Percentiles rank a stretch among this genome's conserved stretches.
These are phyloP conservation scores for Citrus maxima DNA, from an alignment of 345 rosid genomes.

Conservation along the genomic window DNA sequence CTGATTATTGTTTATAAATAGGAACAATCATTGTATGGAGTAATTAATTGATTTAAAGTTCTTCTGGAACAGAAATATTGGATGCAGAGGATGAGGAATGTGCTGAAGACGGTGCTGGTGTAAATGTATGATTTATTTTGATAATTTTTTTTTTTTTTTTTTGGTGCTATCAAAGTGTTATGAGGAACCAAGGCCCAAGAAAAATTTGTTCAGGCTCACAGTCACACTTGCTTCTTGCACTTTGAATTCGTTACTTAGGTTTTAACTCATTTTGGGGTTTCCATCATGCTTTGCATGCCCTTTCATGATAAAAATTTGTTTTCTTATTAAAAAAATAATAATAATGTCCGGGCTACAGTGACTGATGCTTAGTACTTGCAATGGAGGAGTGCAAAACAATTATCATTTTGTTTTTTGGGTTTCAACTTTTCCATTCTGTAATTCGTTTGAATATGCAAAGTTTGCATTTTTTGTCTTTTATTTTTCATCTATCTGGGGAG, in stretches of 20 bases:
- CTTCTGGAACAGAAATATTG: slow-evolving; percentile 24
- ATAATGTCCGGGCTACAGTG: background rate
- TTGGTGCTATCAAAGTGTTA: background rate
- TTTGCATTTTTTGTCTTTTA: background rate
- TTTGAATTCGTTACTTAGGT: background rate
- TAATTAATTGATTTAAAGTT: background rate
- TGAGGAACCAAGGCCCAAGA: background rate
- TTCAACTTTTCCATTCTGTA: background rate
- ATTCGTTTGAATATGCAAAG: background rate
- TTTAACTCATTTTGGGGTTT: background rate
- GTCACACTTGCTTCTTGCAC: background rate
- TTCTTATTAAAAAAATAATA: background rate
- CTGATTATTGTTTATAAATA: background rate
- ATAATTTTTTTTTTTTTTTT: background rate
- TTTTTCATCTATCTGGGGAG: background rate
- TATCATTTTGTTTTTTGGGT: background rate
- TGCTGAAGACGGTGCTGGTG: slow-evolving; percentile 16
- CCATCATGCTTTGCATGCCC: background rate
- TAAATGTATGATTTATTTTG: slow-evolving; percentile 33
- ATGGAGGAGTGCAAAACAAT: background rate
- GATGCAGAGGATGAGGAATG: slow-evolving; percentile 28
- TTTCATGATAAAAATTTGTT: background rate
- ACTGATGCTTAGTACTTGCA: background rate
- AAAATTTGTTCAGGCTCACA: background rate
- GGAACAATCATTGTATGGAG: background rate